Percentiles rank a stretch among this genome's conserved stretches.
phyloP scores from a whole-genome alignment of 306 rosid species.

The Parietaria judaica region DNA sequence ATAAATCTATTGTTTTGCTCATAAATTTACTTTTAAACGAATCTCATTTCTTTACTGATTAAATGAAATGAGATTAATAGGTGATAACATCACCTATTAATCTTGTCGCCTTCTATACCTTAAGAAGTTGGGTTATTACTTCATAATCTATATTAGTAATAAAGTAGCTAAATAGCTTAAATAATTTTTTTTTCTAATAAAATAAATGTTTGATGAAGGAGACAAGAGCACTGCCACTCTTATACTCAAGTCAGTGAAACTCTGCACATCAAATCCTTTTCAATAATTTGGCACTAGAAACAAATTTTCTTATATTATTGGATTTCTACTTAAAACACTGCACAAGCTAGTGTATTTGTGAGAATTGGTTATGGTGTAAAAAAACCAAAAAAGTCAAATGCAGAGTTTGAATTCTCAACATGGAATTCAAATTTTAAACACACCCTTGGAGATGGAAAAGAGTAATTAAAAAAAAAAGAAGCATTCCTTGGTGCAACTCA shows the following conservation, averaged over 20 bases:
- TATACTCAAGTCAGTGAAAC: background rate
- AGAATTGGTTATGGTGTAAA: background rate
- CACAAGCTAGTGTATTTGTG: background rate
- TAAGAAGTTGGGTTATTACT: no score
- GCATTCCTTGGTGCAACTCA: no score
- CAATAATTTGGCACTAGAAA: slow-evolving; percentile 3
- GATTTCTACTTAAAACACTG: background rate
- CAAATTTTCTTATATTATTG: background rate
- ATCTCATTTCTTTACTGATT: no score
- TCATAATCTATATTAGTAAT: no score
- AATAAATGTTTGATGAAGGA: background rate
- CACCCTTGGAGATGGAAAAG: background rate
- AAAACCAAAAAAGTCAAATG: background rate
- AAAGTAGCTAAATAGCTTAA: no score
- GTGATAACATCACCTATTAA: no score
- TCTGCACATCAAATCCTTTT: background rate
- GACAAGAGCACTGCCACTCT: background rate
- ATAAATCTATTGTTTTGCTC: no score
- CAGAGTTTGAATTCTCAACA: slow-evolving; percentile 4
- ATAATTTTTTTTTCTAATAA: background rate
- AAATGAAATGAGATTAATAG: no score
- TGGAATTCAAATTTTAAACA: slow-evolving; percentile 3
- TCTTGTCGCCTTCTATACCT: no score
- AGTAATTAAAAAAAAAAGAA: no score
- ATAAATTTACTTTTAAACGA: no score